These are phyloP conservation scores for Saturnispora ahearnii DNA, from an alignment of 805 yeast species.

Conservation along the genomic window DNA sequence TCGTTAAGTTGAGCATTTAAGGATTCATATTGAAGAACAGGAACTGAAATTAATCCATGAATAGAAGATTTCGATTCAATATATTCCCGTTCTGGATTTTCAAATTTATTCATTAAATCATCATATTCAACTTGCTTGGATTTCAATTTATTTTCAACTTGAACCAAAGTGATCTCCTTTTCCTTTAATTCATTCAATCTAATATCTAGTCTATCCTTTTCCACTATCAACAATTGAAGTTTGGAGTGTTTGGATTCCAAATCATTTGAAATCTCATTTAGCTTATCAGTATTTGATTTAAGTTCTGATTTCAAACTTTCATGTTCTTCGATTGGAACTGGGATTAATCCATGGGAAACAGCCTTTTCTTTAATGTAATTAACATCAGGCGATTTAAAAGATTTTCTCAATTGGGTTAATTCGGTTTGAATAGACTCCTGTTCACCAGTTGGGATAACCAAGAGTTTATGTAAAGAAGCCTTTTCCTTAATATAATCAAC, in stretches of 20 bases:
- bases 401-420: slow-evolving; percentile 8
- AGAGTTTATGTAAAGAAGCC: slow-evolving; percentile 24
- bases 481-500: slow-evolving; percentile 21
- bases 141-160: not conserved
- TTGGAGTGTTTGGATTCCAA: not conserved
- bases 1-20: slow-evolving; percentile 7
- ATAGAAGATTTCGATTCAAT: slow-evolving; percentile 24
- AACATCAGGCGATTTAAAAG: slow-evolving; percentile 26
- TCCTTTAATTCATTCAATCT: slow-evolving; percentile 2
- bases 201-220: not conserved
- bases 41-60: slow-evolving; percentile 26
- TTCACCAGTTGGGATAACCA: slow-evolving; percentile 17
- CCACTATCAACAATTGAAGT: not conserved
- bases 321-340: slow-evolving; percentile 21
- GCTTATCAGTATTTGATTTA: not conserved
- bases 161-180: not conserved
- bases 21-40: slow-evolving; percentile 9
- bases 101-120: not conserved
- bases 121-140: slow-evolving; percentile 5
- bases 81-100: slow-evolving; percentile 11
- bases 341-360: slow-evolving; percentile 19
- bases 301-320: slow-evolving; percentile 9
- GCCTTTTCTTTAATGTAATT: slow-evolving; percentile 27
- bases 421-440: not conserved
- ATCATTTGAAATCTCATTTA: not conserved